Evolutionary conservation across 768 basidiomycete species (phyloP).

Genomic region (Leccinum barrowsii): DNA sequence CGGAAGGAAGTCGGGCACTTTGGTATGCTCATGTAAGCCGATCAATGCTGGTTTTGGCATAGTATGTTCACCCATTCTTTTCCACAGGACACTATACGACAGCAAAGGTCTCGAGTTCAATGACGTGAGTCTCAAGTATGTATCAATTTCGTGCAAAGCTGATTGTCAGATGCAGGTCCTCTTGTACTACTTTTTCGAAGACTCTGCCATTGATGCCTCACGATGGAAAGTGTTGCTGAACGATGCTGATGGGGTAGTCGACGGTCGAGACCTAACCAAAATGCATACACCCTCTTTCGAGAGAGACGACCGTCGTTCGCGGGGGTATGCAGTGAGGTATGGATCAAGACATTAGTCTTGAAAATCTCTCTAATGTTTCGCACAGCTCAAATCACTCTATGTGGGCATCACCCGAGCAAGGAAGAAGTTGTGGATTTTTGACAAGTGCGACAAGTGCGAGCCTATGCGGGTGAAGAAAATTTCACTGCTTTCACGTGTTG

Average conservation of each 20-base stretch:
- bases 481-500: background rate
- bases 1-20: conserved; percentile 55
- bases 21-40: conserved; percentile 55
- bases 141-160: background rate
- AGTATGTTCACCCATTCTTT: background rate
- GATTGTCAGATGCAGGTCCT: conserved; percentile 46
- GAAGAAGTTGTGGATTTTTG: conserved; percentile 68
- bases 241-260: conserved; percentile 26
- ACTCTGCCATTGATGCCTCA: conserved; percentile 46
- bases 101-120: conserved; percentile 31
- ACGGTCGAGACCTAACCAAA: conserved; percentile 9
- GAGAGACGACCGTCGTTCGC: conserved; percentile 43
- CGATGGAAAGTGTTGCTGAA: conserved; percentile 64
- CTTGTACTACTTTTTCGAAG: conserved; percentile 71
- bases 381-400: conserved; percentile 62
- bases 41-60: background rate
- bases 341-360: background rate
- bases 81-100: conserved; percentile 28
- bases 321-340: conserved; percentile 58
- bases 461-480: conserved; percentile 47
- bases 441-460: conserved; percentile 52
- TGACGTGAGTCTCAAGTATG: conserved; percentile 8
- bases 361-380: background rate
- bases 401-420: conserved; percentile 70
- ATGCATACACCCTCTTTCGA: conserved; percentile 43